phyloP scores from a whole-genome alignment of 164 flowering plant genomes.

The Protea cynaroides region DNA sequence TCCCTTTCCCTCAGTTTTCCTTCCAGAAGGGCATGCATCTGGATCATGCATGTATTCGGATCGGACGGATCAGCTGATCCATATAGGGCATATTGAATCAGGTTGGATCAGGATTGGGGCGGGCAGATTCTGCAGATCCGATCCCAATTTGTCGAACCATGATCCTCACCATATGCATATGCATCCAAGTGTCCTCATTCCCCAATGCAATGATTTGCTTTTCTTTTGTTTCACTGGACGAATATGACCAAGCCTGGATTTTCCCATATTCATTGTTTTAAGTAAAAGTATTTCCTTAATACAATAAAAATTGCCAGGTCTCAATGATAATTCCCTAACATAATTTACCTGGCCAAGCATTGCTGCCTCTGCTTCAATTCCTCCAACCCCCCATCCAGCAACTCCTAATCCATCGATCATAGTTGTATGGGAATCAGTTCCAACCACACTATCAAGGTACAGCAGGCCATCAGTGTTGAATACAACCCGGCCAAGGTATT shows the following conservation, averaged over 20 bases:
- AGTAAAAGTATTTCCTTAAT: neutral
- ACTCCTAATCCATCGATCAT: constrained; percentile 90
- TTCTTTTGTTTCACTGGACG: too few relatives aligned
- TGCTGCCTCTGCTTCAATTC: constrained; percentile 91
- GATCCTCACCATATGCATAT: too few relatives aligned
- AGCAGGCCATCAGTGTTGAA: constrained; percentile 77
- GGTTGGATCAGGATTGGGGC: too few relatives aligned
- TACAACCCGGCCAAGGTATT: constrained; percentile 91
- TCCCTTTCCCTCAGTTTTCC: too few relatives aligned
- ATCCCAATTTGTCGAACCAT: too few relatives aligned
- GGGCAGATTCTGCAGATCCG: too few relatives aligned
- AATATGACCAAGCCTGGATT: neutral
- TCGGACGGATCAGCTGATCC: too few relatives aligned
- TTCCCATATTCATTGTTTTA: neutral
- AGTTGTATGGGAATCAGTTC: constrained; percentile 93
- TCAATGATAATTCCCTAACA: neutral
- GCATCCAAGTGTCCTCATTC: too few relatives aligned
- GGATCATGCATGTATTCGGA: too few relatives aligned
- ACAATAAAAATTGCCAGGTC: neutral
- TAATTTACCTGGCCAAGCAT: constrained; percentile 83
- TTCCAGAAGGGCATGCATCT: too few relatives aligned
- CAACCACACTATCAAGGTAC: constrained; percentile 94
- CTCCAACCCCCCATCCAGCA: constrained; percentile 99
- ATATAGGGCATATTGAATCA: too few relatives aligned
- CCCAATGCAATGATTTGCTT: too few relatives aligned